Conservation (phyloP, 1,284 basidiomycete genomes). For the Ceratobasidium sp. region DNA sequence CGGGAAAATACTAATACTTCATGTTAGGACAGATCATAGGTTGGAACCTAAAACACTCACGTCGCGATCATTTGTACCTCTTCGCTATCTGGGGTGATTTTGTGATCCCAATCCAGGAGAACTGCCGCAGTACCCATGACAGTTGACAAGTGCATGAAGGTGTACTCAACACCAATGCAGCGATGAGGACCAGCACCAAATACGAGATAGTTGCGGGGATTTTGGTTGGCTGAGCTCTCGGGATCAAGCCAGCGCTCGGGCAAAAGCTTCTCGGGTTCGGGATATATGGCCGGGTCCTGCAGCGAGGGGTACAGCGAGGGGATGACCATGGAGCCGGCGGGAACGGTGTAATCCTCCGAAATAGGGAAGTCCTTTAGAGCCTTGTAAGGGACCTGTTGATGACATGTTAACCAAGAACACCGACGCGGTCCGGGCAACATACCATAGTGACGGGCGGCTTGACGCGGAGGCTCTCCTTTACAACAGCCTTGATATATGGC, state of each 20-base stretch:
- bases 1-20: constrained; percentile 74
- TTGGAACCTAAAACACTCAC: constrained; percentile 44
- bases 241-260: constrained; percentile 96
- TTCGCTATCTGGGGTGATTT: constrained; percentile 78
- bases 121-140: constrained; percentile 85
- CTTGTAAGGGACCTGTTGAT: constrained; percentile 85
- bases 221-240: constrained; percentile 78
- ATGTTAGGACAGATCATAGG: neutral
- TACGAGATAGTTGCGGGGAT: constrained; percentile 95
- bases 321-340: constrained; percentile 92
- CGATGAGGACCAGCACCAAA: constrained; percentile 94
- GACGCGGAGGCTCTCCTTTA: constrained; percentile 90
- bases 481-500: constrained; percentile 89
- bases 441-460: constrained; percentile 95
- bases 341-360: constrained; percentile 88
- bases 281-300: constrained; percentile 89
- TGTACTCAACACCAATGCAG: constrained; percentile 95
- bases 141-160: constrained; percentile 88
- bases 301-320: constrained; percentile 96
- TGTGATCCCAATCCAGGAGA: constrained; percentile 89
- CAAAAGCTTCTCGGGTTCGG: constrained; percentile 81
- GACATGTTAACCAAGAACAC: neutral
- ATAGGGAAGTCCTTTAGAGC: constrained; percentile 92
- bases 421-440: constrained; percentile 43
- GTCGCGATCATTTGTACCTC: constrained; percentile 92